Evolutionary conservation across 768 basidiomycete species (phyloP).

Genomic region (Panellus pusillus): DNA sequence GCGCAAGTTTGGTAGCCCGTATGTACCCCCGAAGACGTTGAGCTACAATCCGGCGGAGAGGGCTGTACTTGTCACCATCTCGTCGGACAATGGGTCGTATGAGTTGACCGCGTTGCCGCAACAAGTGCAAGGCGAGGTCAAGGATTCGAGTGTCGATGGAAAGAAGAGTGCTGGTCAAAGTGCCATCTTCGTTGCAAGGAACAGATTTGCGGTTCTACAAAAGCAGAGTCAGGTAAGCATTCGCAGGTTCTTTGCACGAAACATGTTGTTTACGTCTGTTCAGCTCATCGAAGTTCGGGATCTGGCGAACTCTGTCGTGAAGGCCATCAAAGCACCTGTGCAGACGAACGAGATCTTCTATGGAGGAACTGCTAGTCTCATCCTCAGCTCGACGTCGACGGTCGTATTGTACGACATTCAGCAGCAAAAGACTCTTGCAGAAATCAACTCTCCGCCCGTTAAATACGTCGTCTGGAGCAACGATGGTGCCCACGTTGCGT

Average conservation of each 20-base stretch:
- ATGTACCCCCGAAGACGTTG: conserved; percentile 89
- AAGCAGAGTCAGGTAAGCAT: conserved; percentile 77
- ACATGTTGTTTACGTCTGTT: background rate
- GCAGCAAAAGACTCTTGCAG: conserved; percentile 91
- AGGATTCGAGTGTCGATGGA: conserved; percentile 90
- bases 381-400: conserved; percentile 82
- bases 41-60: conserved; percentile 98
- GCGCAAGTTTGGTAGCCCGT: conserved; percentile 93
- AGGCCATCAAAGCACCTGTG: conserved; percentile 91
- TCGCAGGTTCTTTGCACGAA: background rate
- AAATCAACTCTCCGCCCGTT: conserved; percentile 93
- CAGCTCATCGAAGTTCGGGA: conserved; percentile 95
- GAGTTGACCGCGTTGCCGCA: conserved; percentile 83
- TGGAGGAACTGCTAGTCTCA: conserved; percentile 92
- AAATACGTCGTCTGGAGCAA: conserved; percentile 97
- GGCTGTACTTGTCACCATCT: conserved; percentile 85
- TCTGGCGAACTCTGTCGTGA: conserved; percentile 88
- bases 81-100: conserved; percentile 93
- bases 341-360: conserved; percentile 98
- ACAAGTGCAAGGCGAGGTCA: conserved; percentile 74
- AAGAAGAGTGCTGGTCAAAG: conserved; percentile 86
- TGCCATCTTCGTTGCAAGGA: conserved; percentile 95
- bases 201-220: conserved; percentile 91
- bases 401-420: conserved; percentile 97
- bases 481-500: conserved; percentile 87